phyloP scores from a whole-genome alignment of 345 rosid genomes.

The Diplotaxis tenuifolia region DNA sequence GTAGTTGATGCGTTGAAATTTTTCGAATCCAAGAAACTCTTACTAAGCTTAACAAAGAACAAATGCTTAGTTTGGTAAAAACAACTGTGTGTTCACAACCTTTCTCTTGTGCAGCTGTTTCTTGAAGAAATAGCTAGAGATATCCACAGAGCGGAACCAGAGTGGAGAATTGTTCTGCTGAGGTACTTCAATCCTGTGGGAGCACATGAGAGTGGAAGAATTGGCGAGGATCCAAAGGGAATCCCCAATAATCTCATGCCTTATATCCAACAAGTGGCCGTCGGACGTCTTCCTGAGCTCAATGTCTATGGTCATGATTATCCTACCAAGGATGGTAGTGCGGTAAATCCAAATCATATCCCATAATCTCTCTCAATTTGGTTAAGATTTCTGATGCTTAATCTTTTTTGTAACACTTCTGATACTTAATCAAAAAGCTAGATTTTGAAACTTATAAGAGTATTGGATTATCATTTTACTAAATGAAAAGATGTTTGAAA shows the following conservation, averaged over 20 bases:
- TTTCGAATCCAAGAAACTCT: not conserved
- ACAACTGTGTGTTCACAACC: not conserved
- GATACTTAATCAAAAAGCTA: not conserved
- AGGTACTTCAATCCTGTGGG: constrained; percentile 97
- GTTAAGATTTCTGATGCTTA: not conserved
- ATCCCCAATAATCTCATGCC: constrained; percentile 95
- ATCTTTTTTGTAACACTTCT: not conserved
- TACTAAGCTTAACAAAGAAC: constrained; percentile 7
- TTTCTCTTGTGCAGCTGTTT: constrained; percentile 59
- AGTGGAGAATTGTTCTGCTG: constrained; percentile 73
- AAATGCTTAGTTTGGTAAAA: not conserved
- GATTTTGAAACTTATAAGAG: not conserved
- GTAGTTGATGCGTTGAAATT: not conserved
- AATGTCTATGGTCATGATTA: constrained; percentile 86
- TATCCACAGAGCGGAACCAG: constrained; percentile 80
- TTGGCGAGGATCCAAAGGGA: constrained; percentile 96
- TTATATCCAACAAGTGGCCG: constrained; percentile 92
- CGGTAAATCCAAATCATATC: constrained; percentile 46
- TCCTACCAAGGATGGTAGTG: constrained; percentile 84
- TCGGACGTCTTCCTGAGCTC: constrained; percentile 79
- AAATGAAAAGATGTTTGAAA: constrained; percentile 14
- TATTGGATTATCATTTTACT: not conserved
- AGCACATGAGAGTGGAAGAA: constrained; percentile 85
- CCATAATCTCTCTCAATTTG: not conserved
- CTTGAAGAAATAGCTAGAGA: constrained; percentile 93